Conservation (phyloP, 345 rosid species). For the Noccaea bulbosa region DNA sequence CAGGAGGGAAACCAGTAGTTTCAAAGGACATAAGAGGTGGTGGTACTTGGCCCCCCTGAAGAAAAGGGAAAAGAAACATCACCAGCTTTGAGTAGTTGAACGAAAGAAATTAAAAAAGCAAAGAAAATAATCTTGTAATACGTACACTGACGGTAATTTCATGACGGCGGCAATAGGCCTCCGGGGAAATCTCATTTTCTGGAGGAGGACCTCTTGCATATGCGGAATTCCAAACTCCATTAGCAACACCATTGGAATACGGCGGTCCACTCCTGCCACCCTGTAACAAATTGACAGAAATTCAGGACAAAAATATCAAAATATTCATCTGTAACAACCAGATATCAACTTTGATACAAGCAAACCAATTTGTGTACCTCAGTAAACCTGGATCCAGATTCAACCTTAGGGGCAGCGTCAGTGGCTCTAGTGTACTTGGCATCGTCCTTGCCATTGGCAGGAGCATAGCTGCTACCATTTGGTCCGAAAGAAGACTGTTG, state of each 20-base stretch:
- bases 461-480: slow-evolving; percentile 45
- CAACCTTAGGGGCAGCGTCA: slow-evolving; percentile 46
- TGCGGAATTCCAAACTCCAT: slow-evolving; percentile 50
- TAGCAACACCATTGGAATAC: slow-evolving; percentile 48
- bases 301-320: too few relatives aligned
- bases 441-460: slow-evolving; percentile 53
- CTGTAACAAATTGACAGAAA: slow-evolving; percentile 15
- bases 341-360: too few relatives aligned
- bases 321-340: too few relatives aligned
- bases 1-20: slow-evolving; percentile 80
- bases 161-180: slow-evolving; percentile 77
- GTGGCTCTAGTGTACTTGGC: slow-evolving; percentile 52
- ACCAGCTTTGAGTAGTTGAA: not conserved
- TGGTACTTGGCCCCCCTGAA: slow-evolving; percentile 83
- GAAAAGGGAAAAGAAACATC: slow-evolving; percentile 4
- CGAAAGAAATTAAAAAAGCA: not conserved
- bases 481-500: slow-evolving; percentile 52
- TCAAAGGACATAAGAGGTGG: slow-evolving; percentile 79
- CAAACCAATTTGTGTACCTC: slow-evolving; percentile 49
- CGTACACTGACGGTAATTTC: slow-evolving; percentile 85
- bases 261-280: slow-evolving; percentile 44
- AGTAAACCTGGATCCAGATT: slow-evolving; percentile 47
- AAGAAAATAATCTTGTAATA: not conserved
- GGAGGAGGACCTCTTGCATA: slow-evolving; percentile 47
- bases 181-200: slow-evolving; percentile 55